Conservation (phyloP, 495 filamentous ascomycete genomes). For the Lophium mytilinum region DNA sequence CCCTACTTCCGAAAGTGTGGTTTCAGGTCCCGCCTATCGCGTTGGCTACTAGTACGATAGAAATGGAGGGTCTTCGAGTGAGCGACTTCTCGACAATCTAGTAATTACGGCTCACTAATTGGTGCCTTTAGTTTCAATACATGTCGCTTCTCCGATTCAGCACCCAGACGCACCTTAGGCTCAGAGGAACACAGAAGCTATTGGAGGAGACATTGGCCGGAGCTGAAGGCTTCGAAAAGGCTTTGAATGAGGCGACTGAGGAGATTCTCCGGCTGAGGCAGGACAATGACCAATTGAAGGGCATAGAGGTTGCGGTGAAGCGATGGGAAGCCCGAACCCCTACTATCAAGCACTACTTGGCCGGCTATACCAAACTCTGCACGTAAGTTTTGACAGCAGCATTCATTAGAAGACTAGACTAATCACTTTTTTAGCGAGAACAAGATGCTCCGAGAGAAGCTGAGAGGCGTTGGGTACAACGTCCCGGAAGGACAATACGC, state of each 20-base stretch:
- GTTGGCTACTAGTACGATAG: slow-evolving; percentile 25
- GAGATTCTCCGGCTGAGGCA: slow-evolving; percentile 29
- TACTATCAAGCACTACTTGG: slow-evolving; percentile 26
- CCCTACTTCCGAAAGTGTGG: slow-evolving; percentile 32
- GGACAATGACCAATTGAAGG: slow-evolving; percentile 15
- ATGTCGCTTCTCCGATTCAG: not conserved
- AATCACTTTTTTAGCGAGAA: not conserved
- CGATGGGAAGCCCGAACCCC: slow-evolving; percentile 26
- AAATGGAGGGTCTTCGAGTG: slow-evolving; percentile 35
- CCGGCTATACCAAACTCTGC: no score
- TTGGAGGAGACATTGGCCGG: not conserved
- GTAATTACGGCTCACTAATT: not conserved
- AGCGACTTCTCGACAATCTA: not conserved
- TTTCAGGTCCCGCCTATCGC: slow-evolving; percentile 33
- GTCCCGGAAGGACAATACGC: slow-evolving; percentile 19
- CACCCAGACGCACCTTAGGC: not conserved
- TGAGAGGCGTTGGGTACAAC: slow-evolving; percentile 25
- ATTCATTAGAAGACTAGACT: no score
- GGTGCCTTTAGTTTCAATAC: not conserved
- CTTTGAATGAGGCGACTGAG: not conserved
- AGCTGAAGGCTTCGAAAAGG: no score
- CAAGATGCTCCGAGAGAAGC: slow-evolving; percentile 19
- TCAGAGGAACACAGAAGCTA: not conserved
- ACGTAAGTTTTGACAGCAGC: no score
- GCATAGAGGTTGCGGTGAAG: slow-evolving; percentile 18